These are phyloP conservation scores for Pistacia atlantica DNA, from an alignment of 345 rosid species.

Conservation along the genomic window DNA sequence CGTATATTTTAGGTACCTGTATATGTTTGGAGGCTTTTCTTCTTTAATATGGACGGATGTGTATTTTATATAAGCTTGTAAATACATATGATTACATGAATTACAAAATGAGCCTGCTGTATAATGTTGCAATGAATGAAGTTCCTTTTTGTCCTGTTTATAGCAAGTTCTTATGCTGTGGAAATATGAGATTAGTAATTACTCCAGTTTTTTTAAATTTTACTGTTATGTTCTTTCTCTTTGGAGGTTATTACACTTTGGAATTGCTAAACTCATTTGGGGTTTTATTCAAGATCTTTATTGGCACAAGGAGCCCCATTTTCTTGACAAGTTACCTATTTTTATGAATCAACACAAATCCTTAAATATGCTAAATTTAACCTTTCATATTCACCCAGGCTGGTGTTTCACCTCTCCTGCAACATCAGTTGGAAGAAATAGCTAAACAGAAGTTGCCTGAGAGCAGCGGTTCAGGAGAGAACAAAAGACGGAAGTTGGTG, in stretches of 20 bases:
- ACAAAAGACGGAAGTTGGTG: slow-evolving; percentile 60
- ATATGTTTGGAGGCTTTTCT: no score
- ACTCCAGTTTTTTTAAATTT: not conserved
- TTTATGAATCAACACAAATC: not conserved
- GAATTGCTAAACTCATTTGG: not conserved
- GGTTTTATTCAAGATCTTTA: not conserved
- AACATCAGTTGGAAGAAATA: slow-evolving; percentile 74
- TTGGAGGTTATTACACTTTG: not conserved
- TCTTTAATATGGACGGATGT: no score
- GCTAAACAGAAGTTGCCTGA: slow-evolving; percentile 43
- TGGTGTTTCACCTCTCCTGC: slow-evolving; percentile 72
- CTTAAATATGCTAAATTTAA: not conserved
- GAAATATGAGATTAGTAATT: not conserved
- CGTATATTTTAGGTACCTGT: no score
- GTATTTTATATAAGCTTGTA: no score
- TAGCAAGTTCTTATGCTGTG: no score
- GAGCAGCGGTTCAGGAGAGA: slow-evolving; percentile 32
- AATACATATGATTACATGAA: no score
- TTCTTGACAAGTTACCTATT: not conserved
- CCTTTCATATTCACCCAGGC: slow-evolving; percentile 40
- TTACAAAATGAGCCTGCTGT: no score
- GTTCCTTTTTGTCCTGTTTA: no score
- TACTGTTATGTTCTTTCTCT: not conserved
- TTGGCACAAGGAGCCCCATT: not conserved
- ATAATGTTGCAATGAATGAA: no score